Base-by-base conservation (phyloP, 2,329 filamentous ascomycete species). In the Dactylellina parvicollis region DNA sequence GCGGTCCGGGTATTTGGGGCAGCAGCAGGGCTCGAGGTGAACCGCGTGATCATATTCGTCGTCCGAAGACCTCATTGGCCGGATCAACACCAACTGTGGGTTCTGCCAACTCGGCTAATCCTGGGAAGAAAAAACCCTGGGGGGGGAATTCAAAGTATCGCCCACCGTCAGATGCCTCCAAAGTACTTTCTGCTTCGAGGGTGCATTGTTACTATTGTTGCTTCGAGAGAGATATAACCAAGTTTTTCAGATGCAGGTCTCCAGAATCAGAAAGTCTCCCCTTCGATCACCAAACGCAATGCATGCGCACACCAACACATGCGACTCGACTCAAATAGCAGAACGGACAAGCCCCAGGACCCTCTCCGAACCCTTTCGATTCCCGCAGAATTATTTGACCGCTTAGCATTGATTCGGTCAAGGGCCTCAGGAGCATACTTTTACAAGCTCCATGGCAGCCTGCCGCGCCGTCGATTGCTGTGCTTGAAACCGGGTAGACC, bases 1-100 rank as follows among this genome's bases (percentile, higher is more conserved):
- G 66, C 66, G 50, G 66, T 62, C 66, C 66, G 66, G 66, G 28
- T 71, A 71, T 71, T 71, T 71, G 57, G 66, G 57, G 47, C 56
- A 70, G 26, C 30, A 42, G 16, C 34, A 66, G 61, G 60, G 49
- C 44, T 50, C 16, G 16, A 36, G 34, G 49, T 40, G 57, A 64
- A 71, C 56, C 66, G 66, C 66, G 66, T 71, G 66, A 71, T 64
- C 66, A 71, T 50, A 55, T 28, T 42, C 42, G 57, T 71, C 66
- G 44, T 71, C 66, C 66, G 66, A 71, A 71, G 66, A 62, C 57
- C 34, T 64, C 47, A 71, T 71, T 71, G 66, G 66, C 28, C 30
- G 57, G 56, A 32, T 57, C 22, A 57, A 64, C 38, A 16, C 16
- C 24, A 26, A 52, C 20, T 20, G 47, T 55, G 57, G 66, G 50